These are phyloP conservation scores for Lagerstroemia speciosa DNA, from an alignment of 345 rosid genomes.

Conservation along the genomic window DNA sequence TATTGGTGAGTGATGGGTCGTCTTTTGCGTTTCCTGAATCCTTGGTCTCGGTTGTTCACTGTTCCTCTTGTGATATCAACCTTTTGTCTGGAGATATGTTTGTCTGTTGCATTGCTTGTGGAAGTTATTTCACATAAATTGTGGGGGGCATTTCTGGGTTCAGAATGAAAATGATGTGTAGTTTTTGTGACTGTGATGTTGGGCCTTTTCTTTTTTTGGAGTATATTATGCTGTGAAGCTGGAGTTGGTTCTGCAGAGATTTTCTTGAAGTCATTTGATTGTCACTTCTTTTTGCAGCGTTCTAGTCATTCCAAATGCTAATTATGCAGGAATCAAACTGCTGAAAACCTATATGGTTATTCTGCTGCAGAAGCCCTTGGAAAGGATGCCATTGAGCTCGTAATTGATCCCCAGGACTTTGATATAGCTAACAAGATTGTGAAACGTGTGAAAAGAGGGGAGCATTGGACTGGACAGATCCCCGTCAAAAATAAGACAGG, in stretches of 20 bases:
- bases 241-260: not conserved
- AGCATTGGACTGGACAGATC: constrained; percentile 89
- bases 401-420: constrained; percentile 56
- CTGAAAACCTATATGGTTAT: constrained; percentile 79
- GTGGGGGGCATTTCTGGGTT: not conserved
- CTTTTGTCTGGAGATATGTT: not conserved
- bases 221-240: not conserved
- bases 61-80: not conserved
- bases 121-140: not conserved
- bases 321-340: constrained; percentile 70
- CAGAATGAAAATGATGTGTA: not conserved
- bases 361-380: constrained; percentile 76
- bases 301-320: constrained; percentile 5
- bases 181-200: not conserved
- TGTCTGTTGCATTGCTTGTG: not conserved
- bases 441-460: constrained; percentile 47
- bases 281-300: not conserved
- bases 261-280: not conserved
- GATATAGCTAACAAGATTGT: constrained; percentile 41
- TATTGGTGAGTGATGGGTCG: constrained; percentile 44
- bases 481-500: constrained; percentile 74
- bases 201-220: not conserved
- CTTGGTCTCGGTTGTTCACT: not conserved
- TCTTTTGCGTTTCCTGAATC: constrained; percentile 12
- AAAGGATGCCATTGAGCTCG: constrained; percentile 52